Evolutionary conservation across 768 basidiomycete species (phyloP), one percentile per base, ranked within the genome.

Genomic region (Agaricus subrufescens): DNA sequence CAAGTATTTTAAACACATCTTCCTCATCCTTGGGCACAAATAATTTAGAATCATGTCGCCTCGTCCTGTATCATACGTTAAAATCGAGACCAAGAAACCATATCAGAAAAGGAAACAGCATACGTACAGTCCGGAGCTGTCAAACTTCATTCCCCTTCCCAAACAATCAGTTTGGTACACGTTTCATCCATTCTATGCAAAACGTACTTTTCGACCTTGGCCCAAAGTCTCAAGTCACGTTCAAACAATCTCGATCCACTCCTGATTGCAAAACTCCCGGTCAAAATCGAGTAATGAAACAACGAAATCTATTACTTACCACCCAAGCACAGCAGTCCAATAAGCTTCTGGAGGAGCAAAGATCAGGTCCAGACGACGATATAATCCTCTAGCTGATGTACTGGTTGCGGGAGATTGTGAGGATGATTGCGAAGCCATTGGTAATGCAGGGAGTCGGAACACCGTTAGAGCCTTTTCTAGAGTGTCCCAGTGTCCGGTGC

Each of bases 221-320:
- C 87, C 81, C 85, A 89, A 12, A 81, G 70, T 59, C 90, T 78
- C 49, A 97, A 67, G 69, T 96, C 94, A 27, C 92, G 75, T 68
- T 96, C 83, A 66, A 97, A 96, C 84, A 92, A 88, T 58, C 82
- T 91, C 4, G 89, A 94, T 0, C 94, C 94, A 4, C 87, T 88
- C 89, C 89, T 91, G 57, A 23, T n/a, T 25, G n/a, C 6, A 48
- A 19, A 31, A 23, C 3, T 3, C 34, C 15, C 57, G 9, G n/a
- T 10, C 8, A 39, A n/a, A 10, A 19, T 19, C 14, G 4, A 29
- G 19, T 6, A 10, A 25, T 45, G 8, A 15, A 10, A 15, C 27
- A 14, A 42, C 45, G 8, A 50, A 39, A 30, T 34, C 8, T 1
- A 39, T 19, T 44, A 46, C 73, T 60, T 50, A 88, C 94, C 94